Evolutionary conservation across 495 filamentous ascomycete genomes (phyloP).

Genomic region (Aspergillus cristatus): DNA sequence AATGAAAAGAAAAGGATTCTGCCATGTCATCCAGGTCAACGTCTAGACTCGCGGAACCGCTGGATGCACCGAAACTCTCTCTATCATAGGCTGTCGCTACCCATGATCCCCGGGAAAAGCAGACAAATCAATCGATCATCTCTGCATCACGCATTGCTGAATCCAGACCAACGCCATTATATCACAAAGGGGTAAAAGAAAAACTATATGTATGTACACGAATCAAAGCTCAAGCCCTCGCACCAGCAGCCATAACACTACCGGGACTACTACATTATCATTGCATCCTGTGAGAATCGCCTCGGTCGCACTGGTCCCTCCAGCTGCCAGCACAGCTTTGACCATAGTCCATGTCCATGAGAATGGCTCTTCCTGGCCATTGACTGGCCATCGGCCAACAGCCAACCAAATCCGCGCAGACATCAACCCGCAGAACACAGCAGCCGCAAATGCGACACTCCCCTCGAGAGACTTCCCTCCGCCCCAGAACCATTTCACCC

Average conservation of each 20-base stretch:
- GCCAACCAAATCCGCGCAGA: slow-evolving; percentile 67
- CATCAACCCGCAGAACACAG: slow-evolving; percentile 66
- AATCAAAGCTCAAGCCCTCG: slow-evolving; percentile 63
- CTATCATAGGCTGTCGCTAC: too few species aligned
- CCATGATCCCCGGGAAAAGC: too few species aligned
- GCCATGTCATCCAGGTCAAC: too few species aligned
- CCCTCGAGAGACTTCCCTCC: slow-evolving; percentile 95
- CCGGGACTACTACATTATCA: slow-evolving; percentile 97
- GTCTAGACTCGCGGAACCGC: too few species aligned
- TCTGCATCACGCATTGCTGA: too few species aligned
- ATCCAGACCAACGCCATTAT: too few species aligned
- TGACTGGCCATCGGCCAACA: slow-evolving; percentile 58
- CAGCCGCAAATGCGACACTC: slow-evolving; percentile 71
- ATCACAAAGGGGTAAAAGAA: too few species aligned
- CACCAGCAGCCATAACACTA: slow-evolving; percentile 85
- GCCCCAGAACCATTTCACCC: slow-evolving; percentile 89
- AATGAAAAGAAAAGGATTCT: too few species aligned
- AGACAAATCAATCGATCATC: too few species aligned
- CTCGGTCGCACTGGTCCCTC: slow-evolving; percentile 82
- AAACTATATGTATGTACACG: too few species aligned
- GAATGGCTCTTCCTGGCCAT: slow-evolving; percentile 14
- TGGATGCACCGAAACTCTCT: too few species aligned
- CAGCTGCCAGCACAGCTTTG: slow-evolving; percentile 61
- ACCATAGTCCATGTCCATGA: slow-evolving; percentile 35
- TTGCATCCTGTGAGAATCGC: slow-evolving; percentile 94